Conservation (phyloP, 306 rosid species). For the Pachyrhizus erosus region DNA sequence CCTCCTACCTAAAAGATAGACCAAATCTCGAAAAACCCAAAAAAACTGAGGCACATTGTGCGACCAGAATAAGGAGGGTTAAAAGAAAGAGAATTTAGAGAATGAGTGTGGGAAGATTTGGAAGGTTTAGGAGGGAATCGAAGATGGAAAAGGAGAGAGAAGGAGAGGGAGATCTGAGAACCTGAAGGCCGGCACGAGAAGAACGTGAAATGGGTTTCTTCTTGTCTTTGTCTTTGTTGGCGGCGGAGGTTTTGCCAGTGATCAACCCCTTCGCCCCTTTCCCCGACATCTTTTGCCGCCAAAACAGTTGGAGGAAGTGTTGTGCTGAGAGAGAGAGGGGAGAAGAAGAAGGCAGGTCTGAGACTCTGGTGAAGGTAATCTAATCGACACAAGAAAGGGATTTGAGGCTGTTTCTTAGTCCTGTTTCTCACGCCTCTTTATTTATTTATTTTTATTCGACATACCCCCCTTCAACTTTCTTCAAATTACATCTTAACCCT, state of each 20-base stretch:
- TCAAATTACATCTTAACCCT: no score
- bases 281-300: conserved; percentile 76
- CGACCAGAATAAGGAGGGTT: not conserved
- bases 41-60: not conserved
- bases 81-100: not conserved
- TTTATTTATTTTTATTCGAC: not conserved
- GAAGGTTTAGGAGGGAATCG: not conserved
- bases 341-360: not conserved
- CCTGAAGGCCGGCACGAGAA: conserved; percentile 90
- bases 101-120: not conserved
- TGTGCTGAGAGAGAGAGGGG: not conserved
- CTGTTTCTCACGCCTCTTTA: not conserved
- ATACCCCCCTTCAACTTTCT: no score
- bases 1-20: not conserved
- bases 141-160: not conserved
- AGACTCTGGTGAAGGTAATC: not conserved
- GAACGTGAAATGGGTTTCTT: conserved; percentile 83
- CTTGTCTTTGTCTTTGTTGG: conserved; percentile 75
- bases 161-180: conserved; percentile 37
- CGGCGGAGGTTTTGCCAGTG: conserved; percentile 58
- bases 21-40: not conserved
- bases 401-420: conserved; percentile 23
- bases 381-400: conserved; percentile 12
- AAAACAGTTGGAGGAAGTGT: conserved; percentile 15
- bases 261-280: conserved; percentile 85